These are phyloP conservation scores for Rhizopus arrhizus DNA, from an alignment of 371 early-diverging fungal genomes.

Conservation along the genomic window DNA sequence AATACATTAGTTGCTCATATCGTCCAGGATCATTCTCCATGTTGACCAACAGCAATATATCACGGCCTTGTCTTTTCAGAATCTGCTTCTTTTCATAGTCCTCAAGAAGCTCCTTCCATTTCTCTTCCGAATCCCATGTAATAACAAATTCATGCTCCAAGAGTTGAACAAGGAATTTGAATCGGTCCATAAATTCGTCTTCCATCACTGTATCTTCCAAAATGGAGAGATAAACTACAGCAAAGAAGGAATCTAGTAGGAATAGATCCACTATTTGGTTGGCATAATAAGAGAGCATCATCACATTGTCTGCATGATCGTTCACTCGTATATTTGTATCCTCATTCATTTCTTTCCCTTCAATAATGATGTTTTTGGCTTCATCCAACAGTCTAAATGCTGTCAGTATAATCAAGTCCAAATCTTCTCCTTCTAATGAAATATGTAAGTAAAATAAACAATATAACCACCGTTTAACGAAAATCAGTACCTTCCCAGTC, in stretches of 20 bases:
- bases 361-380: constrained; percentile 49
- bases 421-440: constrained; percentile 47
- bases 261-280: constrained; percentile 51
- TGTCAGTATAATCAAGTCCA: constrained; percentile 42
- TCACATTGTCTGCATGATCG: constrained; percentile 57
- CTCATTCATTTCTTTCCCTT: constrained; percentile 49
- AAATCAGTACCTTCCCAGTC: constrained; percentile 47
- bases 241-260: constrained; percentile 49
- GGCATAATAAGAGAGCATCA: constrained; percentile 53
- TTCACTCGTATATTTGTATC: constrained; percentile 55
- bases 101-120: constrained; percentile 31
- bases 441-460: neutral
- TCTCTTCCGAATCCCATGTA: constrained; percentile 44
- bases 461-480: neutral
- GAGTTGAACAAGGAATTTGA: constrained; percentile 50
- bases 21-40: constrained; percentile 40
- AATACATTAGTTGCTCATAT: constrained; percentile 47
- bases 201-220: constrained; percentile 35
- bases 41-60: constrained; percentile 30
- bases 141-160: constrained; percentile 52
- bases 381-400: constrained; percentile 49
- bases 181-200: constrained; percentile 53
- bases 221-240: constrained; percentile 50
- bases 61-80: constrained; percentile 22
- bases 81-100: constrained; percentile 31